Conservation (phyloP, 169 alveolate species). For the Cryptosporidium sp. region DNA sequence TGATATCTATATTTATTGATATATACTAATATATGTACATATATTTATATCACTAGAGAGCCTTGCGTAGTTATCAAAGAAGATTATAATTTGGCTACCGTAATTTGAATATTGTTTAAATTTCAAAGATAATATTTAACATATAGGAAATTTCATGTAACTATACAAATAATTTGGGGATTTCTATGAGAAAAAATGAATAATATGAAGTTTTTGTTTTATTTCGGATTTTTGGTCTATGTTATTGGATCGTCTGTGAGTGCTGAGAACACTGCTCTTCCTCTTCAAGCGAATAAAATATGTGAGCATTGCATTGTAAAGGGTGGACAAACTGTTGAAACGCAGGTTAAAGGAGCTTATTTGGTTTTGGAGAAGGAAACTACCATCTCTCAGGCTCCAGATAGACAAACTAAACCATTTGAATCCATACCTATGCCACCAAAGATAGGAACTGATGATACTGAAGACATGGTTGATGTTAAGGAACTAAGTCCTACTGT, state of each 20-base stretch:
- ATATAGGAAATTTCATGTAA: neutral
- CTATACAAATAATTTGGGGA: neutral
- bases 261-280: neutral
- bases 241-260: constrained; percentile 6
- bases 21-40: neutral
- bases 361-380: constrained; percentile 7
- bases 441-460: neutral
- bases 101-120: neutral
- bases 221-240: neutral
- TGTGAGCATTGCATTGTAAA: constrained; percentile 18
- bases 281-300: neutral
- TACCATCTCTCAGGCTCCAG: neutral
- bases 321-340: neutral
- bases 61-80: neutral
- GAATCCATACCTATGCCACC: constrained; percentile 23
- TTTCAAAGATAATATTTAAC: neutral
- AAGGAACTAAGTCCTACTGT: neutral
- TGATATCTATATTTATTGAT: neutral
- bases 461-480: neutral
- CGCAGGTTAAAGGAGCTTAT: neutral
- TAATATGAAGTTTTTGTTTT: constrained; percentile 5
- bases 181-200: constrained; percentile 14
- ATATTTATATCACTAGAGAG: neutral
- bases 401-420: constrained; percentile 1
- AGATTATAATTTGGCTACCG: neutral